Base-by-base conservation (phyloP, 2,329 filamentous ascomycete genomes). In the Colletotrichum aenigma region DNA sequence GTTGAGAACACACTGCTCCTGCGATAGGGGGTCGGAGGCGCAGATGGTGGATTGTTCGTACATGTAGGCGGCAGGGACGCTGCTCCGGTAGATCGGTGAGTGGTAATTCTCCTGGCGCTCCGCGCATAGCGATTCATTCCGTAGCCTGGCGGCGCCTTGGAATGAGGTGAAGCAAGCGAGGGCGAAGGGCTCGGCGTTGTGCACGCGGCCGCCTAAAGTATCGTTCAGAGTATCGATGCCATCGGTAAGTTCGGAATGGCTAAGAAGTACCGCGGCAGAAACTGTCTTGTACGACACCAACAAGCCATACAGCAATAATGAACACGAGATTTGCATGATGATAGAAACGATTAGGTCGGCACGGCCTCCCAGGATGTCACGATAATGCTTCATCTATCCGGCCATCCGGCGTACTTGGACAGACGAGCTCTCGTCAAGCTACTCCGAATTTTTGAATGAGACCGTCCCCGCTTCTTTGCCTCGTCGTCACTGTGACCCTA, bases 131-230 rank as follows among this genome's bases (percentile, higher is more conserved):
- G 43, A 48, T 13, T 21, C 43, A 48, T 48, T 48, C 3, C 43
- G 10, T 21, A 1, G 1, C 2, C 0, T 48, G 18, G n/a, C 10
- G 6, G 6, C 6, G 43, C 43, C 43, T 48, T 48, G 10, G 1
- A 48, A 48, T 0, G 43, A 48, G n/a, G n/a, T 2, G 43, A 48
- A 48, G n/a, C 43, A 48, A 13, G 43, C n/a, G 6, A 48, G 43
- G 6, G 43, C 43, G 0, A 48, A 48, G 3, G 43, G 43, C 3
- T 48, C 43, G 9, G 4, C n/a, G 1, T 7, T 0, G 10, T 48
- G 43, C 5, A 48, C n/a, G 18, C 43, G 43, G 0, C 43, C n/a
- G 0, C 18, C 10, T 4, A 48, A 4, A 21, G 43, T 48, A 21
- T 48, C n/a, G 10, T 48, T 48, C 0, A 43, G 38, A n/a, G 18